Evolutionary conservation across 257 asterid species (phyloP).

Genomic region (Penstemon newberryi): DNA sequence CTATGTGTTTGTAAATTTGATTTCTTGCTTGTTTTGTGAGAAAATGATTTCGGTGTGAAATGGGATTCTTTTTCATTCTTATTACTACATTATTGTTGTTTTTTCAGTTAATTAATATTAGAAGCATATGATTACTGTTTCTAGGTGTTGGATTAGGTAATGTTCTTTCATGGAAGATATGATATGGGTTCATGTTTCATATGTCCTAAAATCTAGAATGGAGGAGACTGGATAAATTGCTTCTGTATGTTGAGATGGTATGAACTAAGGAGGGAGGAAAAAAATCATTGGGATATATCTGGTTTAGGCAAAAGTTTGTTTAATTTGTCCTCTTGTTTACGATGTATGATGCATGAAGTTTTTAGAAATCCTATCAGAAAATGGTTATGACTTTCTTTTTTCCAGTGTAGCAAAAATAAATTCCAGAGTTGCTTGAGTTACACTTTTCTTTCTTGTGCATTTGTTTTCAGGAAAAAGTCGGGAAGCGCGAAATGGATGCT

Average conservation of each 20-base stretch:
- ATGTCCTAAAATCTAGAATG: too few relatives aligned
- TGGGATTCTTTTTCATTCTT: background rate
- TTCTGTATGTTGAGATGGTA: too few relatives aligned
- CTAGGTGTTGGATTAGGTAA: constrained; percentile 1
- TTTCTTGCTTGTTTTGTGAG: constrained; percentile 11
- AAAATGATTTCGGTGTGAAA: constrained; percentile 2
- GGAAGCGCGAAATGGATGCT: constrained; percentile 85
- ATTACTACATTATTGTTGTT: too few relatives aligned
- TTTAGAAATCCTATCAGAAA: background rate
- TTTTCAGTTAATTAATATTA: background rate
- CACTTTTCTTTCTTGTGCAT: constrained; percentile 20
- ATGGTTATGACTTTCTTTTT: too few relatives aligned
- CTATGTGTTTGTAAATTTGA: background rate
- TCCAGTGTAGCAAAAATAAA: too few relatives aligned
- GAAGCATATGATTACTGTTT: constrained; percentile 42
- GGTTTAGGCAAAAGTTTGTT: background rate
- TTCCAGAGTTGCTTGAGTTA: constrained; percentile 11
- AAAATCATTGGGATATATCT: background rate
- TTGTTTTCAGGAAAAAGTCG: constrained; percentile 57
- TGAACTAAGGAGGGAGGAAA: too few relatives aligned
- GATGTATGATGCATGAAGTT: background rate
- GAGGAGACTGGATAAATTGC: too few relatives aligned
- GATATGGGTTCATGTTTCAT: background rate
- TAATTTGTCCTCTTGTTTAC: background rate
- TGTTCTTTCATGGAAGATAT: background rate